Evolutionary conservation across 768 basidiomycete genomes (phyloP).

Genomic region (Tremella fuciformis): DNA sequence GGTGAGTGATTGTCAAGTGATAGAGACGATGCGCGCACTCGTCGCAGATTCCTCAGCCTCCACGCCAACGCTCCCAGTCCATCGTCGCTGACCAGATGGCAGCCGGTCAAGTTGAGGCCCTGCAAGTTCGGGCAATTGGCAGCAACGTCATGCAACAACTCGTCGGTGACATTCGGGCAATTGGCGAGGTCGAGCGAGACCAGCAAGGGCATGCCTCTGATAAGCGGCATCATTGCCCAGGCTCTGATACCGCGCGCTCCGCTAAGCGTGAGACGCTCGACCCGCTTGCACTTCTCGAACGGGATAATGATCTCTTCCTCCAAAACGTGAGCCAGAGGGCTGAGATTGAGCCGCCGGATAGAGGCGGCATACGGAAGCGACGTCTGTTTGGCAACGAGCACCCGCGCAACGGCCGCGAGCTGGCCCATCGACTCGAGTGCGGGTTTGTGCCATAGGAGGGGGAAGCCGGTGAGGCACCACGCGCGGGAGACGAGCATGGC

Average conservation of each 20-base stretch:
- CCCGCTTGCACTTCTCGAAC: constrained; percentile 69
- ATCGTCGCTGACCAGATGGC: constrained; percentile 72
- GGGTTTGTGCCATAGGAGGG: constrained; percentile 92
- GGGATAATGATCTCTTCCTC: constrained; percentile 70
- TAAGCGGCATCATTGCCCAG: constrained; percentile 62
- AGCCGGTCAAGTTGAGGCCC: constrained; percentile 85
- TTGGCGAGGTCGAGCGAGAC: constrained; percentile 82
- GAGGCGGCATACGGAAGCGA: constrained; percentile 85
- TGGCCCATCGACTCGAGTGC: constrained; percentile 66
- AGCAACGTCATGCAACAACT: constrained; percentile 69
- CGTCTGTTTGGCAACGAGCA: constrained; percentile 61
- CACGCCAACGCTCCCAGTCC: constrained; percentile 73
- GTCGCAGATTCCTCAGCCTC: constrained; percentile 71
- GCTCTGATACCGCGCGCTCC: constrained; percentile 70
- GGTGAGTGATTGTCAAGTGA: background rate
- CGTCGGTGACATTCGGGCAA: constrained; percentile 67
- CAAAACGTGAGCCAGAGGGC: constrained; percentile 66
- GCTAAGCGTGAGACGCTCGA: constrained; percentile 85
- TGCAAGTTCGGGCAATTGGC: constrained; percentile 70
- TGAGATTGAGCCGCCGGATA: constrained; percentile 87
- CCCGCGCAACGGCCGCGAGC: constrained; percentile 71
- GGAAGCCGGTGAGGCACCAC: constrained; percentile 95
- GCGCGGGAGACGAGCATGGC: constrained; percentile 76
- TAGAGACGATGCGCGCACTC: constrained; percentile 53
- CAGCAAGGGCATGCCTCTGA: constrained; percentile 70